Evolutionary conservation across 768 basidiomycete species (phyloP).

Genomic region (Lactarius hengduanensis): DNA sequence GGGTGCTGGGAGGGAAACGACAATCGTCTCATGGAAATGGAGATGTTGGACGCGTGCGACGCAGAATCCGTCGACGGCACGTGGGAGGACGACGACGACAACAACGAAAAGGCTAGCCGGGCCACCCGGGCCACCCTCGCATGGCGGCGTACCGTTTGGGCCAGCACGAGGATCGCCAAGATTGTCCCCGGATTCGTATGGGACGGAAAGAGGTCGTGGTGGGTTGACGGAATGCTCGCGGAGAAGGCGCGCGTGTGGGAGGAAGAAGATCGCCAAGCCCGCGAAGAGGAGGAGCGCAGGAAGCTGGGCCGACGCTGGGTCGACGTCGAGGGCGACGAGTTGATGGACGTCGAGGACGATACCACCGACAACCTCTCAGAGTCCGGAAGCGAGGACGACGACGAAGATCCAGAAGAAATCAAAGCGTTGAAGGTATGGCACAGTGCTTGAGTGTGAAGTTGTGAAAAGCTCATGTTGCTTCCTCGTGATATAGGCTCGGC

Average conservation of each 20-base stretch:
- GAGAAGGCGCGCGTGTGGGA: conserved; percentile 70
- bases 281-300: conserved; percentile 66
- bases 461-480: conserved; percentile 8
- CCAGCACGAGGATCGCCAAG: conserved; percentile 63
- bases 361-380: conserved; percentile 34
- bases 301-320: conserved; percentile 59
- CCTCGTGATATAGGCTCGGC: conserved; percentile 54
- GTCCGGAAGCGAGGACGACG: conserved; percentile 50
- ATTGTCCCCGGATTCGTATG: conserved; percentile 76
- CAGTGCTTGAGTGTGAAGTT: conserved; percentile 6
- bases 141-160: conserved; percentile 75
- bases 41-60: conserved; percentile 69
- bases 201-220: conserved; percentile 61
- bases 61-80: conserved; percentile 65
- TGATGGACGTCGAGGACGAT: conserved; percentile 48
- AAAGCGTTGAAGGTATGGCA: conserved; percentile 71
- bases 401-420: conserved; percentile 69
- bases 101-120: conserved; percentile 42
- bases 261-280: conserved; percentile 65
- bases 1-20: conserved; percentile 81
- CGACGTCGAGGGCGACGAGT: conserved; percentile 62
- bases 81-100: conserved; percentile 73
- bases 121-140: conserved; percentile 39
- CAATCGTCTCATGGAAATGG: conserved; percentile 47
- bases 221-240: conserved; percentile 59